These are phyloP conservation scores for Salix koriyanagi DNA, from an alignment of 345 rosid species.

Conservation along the genomic window DNA sequence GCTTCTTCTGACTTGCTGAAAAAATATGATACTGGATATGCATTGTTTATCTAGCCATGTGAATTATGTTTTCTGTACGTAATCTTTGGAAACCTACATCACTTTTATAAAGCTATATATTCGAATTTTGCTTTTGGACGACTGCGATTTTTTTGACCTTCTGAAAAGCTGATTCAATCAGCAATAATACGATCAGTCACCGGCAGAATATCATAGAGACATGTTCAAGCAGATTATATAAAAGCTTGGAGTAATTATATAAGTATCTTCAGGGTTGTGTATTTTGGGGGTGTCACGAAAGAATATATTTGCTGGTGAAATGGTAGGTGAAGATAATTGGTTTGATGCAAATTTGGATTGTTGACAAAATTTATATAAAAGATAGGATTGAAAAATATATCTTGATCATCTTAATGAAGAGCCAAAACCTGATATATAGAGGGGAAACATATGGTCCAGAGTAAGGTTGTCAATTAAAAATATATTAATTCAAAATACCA, in stretches of 20 bases:
- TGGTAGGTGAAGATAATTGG: neutral
- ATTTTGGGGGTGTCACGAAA: neutral
- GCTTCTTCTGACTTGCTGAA: neutral
- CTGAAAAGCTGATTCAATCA: no score
- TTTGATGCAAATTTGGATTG: neutral
- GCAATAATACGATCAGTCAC: no score
- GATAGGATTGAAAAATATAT: neutral
- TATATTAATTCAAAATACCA: no score
- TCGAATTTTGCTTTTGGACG: no score
- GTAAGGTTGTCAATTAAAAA: no score
- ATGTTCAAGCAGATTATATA: no score
- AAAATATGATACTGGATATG: neutral
- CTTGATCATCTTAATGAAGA: neutral
- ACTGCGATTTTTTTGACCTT: no score
- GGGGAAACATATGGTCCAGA: neutral
- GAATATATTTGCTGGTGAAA: neutral
- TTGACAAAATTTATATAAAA: neutral
- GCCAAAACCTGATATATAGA: neutral
- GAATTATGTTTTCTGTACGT: neutral
- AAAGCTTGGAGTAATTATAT: no score
- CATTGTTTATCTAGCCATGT: neutral
- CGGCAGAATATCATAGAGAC: no score
- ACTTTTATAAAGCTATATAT: neutral
- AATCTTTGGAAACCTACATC: neutral
- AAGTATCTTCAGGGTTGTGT: neutral